phyloP scores from a whole-genome alignment of 2,329 filamentous ascomycete genomes.

The Aspergillus ochraceoroseus region DNA sequence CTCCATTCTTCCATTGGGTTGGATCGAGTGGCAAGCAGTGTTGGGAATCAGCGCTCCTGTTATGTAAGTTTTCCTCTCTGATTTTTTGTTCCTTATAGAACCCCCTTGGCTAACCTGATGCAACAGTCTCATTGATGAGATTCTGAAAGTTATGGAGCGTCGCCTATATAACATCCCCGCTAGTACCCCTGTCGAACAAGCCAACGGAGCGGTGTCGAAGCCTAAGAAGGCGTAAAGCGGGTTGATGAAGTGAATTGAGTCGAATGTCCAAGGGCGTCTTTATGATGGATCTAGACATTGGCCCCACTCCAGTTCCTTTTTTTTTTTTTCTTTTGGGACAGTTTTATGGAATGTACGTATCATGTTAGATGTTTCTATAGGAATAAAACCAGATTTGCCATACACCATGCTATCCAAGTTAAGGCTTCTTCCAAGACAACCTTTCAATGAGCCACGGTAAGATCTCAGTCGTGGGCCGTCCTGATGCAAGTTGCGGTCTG shows the following conservation, averaged over 20 bases:
- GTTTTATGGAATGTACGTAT: conserved; percentile 19
- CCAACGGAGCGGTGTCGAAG: conserved; percentile 33
- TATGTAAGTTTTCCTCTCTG: conserved; percentile 59
- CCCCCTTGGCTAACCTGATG: conserved; percentile 22
- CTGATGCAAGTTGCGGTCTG: too few relatives aligned
- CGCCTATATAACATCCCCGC: conserved; percentile 49
- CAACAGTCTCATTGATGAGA: conserved; percentile 70
- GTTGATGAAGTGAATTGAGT: conserved; percentile 20
- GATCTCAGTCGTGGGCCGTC: too few relatives aligned
- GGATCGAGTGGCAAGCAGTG: conserved; percentile 88
- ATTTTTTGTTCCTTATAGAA: conserved; percentile 1
- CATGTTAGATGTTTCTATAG: conserved; percentile 17
- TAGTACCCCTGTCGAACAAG: conserved; percentile 18
- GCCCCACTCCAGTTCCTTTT: conserved; percentile 6
- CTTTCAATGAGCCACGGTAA: too few relatives aligned
- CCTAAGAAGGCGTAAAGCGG: conserved; percentile 34
- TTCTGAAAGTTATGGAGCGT: conserved; percentile 73
- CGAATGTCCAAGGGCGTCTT: conserved; percentile 12
- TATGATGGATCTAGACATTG: conserved; percentile 24
- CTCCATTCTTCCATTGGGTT: conserved; percentile 80
- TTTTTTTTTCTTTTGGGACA: conserved; percentile 14
- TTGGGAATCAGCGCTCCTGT: conserved; percentile 83
- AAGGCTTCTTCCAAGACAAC: too few relatives aligned
- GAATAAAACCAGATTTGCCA: neutral
- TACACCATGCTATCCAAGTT: too few relatives aligned